Base-by-base conservation (phyloP, 2,329 filamentous ascomycete genomes). In the Curvularia verruculosa region DNA sequence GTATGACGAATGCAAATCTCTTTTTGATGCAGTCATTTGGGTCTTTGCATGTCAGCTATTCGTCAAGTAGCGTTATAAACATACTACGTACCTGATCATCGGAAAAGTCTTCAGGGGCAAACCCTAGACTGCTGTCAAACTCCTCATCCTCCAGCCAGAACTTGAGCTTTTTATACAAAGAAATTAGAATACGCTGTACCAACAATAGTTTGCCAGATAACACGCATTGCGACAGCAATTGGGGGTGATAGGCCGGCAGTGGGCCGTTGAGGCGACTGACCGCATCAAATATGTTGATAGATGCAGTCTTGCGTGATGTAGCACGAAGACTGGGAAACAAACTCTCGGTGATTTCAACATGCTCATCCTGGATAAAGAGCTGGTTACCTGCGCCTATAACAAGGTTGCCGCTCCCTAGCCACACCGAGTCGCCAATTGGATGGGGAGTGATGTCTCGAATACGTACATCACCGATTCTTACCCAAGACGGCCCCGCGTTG, bases 361-460 rank as follows among this genome's bases (percentile, higher is more conserved):
- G 82, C 58, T 93, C 87, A 66, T 91, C 90, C 70, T 93, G 89
- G 6, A 96, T 83, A 73, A 96, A 93, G 12, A 99, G 81, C 71
- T 97, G 93, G 71, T 96, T 96, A 0, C 95, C 95, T 7, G 92
- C 87, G 1, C 92, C 93, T 54, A 98, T 88, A 5, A 96, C 88
- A 12, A 99, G 83, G 68, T 93, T 88, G 0, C 93, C 94, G 68
- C 90, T 88, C 26, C 88, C 87, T 12, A 97, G 80, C 95, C 95
- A 99, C 15, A 91, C 91, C 0, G 92, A 96, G 73, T 97, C 93
- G 2, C 92, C 93, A 49, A 97, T 96, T 0, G 92, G 90, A 74
- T 96, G 91, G 26, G 92, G 91, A 12, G 92, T 96, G 36, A 92
- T 81, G 57, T 93, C 88, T 60, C 89, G 84, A 56, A 92, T 93